These are phyloP conservation scores for Cryptosporidium felis DNA, from an alignment of 169 alveolate species.

Conservation along the genomic window DNA sequence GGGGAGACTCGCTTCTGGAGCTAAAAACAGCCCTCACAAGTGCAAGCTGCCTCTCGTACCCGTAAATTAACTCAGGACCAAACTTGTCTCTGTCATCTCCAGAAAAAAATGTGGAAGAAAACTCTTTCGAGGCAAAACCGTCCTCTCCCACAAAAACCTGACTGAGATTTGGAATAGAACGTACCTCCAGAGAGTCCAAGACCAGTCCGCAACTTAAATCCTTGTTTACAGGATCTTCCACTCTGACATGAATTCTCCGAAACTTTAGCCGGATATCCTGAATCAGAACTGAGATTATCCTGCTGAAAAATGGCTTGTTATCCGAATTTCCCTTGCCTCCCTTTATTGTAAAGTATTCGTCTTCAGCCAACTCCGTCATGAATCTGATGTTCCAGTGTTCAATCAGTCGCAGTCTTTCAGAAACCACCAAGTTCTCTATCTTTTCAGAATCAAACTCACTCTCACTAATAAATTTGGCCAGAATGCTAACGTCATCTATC, in stretches of 20 bases:
- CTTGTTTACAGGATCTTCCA: conserved; percentile 9
- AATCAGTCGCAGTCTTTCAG: conserved; percentile 31
- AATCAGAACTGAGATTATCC: conserved; percentile 44
- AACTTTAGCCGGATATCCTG: conserved; percentile 61
- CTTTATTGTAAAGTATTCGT: conserved; percentile 32
- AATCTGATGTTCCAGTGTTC: conserved; percentile 63
- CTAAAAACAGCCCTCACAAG: conserved; percentile 6
- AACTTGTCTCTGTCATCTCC: background rate
- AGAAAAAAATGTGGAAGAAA: background rate
- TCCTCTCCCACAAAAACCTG: conserved; percentile 15
- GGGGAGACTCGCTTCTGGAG: conserved; percentile 10
- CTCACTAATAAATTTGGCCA: conserved; percentile 15
- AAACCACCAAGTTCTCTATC: conserved; percentile 36
- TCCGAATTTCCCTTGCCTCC: conserved; percentile 2
- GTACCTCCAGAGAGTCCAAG: conserved; percentile 52
- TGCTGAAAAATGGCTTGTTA: conserved; percentile 43
- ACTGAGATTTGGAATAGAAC: conserved; percentile 55
- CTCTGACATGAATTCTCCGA: conserved; percentile 40
- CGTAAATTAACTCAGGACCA: conserved; percentile 36
- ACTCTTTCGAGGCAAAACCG: background rate
- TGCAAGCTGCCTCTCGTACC: conserved; percentile 33
- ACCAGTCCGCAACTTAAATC: conserved; percentile 30
- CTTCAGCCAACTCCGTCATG: conserved; percentile 62
- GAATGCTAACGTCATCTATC: conserved; percentile 50
- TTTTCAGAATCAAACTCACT: conserved; percentile 10